A percentile compares a stretch with the other conserved stretches of the same genome.
These are phyloP conservation scores for Bifiguratus adelaidae DNA, from an alignment of 192 early-diverging fungal species.

Conservation along the genomic window DNA sequence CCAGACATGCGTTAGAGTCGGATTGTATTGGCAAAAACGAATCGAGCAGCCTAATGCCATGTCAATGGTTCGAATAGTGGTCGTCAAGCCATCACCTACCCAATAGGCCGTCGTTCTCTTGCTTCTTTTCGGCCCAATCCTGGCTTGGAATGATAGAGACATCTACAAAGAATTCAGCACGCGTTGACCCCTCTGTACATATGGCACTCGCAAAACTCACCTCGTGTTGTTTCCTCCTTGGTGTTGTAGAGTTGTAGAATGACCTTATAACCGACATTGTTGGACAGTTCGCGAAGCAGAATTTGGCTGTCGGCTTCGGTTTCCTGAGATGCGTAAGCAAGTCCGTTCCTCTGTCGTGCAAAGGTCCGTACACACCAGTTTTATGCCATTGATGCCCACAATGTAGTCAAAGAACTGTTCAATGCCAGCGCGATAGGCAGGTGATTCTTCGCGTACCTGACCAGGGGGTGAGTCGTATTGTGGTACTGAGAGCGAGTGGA, in stretches of 20 bases:
- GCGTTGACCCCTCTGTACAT: slow-evolving; percentile 10
- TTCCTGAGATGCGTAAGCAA: too few relatives aligned
- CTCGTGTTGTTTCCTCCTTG: slow-evolving; percentile 41
- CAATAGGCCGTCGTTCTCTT: slow-evolving; percentile 28
- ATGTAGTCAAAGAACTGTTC: slow-evolving; percentile 72
- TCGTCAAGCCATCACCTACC: slow-evolving; percentile 8
- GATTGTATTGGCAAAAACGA: slow-evolving; percentile 57
- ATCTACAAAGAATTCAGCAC: slow-evolving; percentile 17
- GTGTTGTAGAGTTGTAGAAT: slow-evolving; percentile 43
- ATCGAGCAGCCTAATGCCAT: slow-evolving; percentile 26
- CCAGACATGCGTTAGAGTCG: slow-evolving; percentile 48
- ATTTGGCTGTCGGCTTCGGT: slow-evolving; percentile 23
- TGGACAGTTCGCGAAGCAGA: slow-evolving; percentile 29
- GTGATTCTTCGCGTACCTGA: slow-evolving; percentile 55
- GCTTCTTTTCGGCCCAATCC: slow-evolving; percentile 17
- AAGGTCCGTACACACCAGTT: slow-evolving; percentile 19
- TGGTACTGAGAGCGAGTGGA: not conserved
- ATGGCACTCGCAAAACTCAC: slow-evolving; percentile 9
- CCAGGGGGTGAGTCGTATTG: not conserved
- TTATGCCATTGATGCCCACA: slow-evolving; percentile 41
- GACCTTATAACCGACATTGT: slow-evolving; percentile 30
- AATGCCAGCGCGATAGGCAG: slow-evolving; percentile 51
- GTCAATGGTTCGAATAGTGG: not conserved
- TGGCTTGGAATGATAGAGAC: slow-evolving; percentile 24
- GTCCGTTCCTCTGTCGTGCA: too few relatives aligned